A percentile compares a stretch with the other conserved stretches of the same genome.
Evolutionary conservation across 495 filamentous ascomycete species (phyloP).

Genomic region (Wilcoxina mikolae): DNA sequence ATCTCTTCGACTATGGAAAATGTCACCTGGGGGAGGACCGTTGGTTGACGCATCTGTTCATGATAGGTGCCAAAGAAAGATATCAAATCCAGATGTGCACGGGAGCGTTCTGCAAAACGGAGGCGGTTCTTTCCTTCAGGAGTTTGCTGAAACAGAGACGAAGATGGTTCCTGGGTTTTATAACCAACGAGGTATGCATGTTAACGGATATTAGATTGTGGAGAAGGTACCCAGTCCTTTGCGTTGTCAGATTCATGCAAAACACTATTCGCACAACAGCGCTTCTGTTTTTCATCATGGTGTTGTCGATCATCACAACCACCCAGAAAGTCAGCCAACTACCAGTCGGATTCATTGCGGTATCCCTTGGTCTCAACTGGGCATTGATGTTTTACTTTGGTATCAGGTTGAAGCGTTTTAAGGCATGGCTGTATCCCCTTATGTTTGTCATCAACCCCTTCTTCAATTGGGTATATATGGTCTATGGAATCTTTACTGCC

Average conservation of each 20-base stretch:
- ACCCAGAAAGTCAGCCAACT: conserved; percentile 61
- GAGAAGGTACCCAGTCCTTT: conserved; percentile 81
- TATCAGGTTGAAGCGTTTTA: conserved; percentile 68
- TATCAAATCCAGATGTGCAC: conserved; percentile 98
- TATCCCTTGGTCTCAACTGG: conserved; percentile 93
- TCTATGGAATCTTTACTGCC: conserved; percentile 74
- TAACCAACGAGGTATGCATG: conserved; percentile 98
- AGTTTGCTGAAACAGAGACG: conserved; percentile 89
- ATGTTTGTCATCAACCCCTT: conserved; percentile 96
- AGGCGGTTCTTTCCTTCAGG: conserved; percentile 77
- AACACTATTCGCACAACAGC: conserved; percentile 95
- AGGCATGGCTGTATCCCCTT: conserved; percentile 84
- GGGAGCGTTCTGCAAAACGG: conserved; percentile 95
- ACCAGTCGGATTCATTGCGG: conserved; percentile 84
- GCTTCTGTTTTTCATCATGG: conserved; percentile 88
- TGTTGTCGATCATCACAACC: conserved; percentile 74
- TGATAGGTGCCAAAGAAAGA: conserved; percentile 85
- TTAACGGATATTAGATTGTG: conserved; percentile 85
- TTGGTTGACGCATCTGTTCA: conserved; percentile 96
- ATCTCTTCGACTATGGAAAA: conserved; percentile 93
- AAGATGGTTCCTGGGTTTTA: conserved; percentile 93
- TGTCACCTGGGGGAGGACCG: conserved; percentile 92
- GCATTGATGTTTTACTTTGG: conserved; percentile 94
- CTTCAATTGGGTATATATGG: conserved; percentile 98
- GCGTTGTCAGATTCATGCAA: conserved; percentile 79